Evolutionary conservation across 2,329 filamentous ascomycete genomes (phyloP).

Genomic region (Aspergillus pseudonomiae): DNA sequence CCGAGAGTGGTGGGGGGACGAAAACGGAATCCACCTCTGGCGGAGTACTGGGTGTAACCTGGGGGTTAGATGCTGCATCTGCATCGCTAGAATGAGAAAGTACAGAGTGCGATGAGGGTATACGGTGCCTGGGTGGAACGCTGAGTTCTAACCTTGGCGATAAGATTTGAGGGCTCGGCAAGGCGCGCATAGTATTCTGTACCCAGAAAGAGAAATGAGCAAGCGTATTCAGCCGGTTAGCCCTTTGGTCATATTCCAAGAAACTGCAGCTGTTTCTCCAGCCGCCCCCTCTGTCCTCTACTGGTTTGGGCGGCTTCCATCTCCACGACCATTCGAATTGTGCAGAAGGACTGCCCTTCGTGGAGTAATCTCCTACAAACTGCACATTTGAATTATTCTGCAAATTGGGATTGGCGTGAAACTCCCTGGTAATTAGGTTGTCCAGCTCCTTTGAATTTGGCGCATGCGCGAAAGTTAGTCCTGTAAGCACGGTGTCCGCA

Average conservation of each 20-base stretch:
- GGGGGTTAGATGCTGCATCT: conserved; percentile 54
- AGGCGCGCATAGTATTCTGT: conserved; percentile 47
- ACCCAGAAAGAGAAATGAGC: conserved; percentile 97
- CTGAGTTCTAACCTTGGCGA: conserved; percentile 73
- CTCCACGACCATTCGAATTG: conserved; percentile 96
- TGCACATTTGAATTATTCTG: conserved; percentile 97
- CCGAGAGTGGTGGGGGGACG: conserved; percentile 27
- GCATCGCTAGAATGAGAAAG: conserved; percentile 77
- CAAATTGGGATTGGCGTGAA: conserved; percentile 93
- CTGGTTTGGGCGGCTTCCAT: conserved; percentile 84
- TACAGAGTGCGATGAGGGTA: conserved; percentile 84
- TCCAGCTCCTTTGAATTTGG: conserved; percentile 86
- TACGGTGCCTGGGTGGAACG: conserved; percentile 74
- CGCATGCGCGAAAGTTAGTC: conserved; percentile 89
- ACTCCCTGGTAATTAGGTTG: conserved; percentile 90
- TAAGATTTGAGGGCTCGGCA: conserved; percentile 62
- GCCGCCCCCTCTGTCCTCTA: conserved; percentile 82
- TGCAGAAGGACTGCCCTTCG: conserved; percentile 78
- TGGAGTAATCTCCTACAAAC: conserved; percentile 88
- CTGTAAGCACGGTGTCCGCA: conserved; percentile 77
- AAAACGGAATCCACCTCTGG: conserved; percentile 34
- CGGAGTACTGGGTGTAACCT: conserved; percentile 30
- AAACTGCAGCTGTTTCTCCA: conserved; percentile 98
- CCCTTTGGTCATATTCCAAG: conserved; percentile 93
- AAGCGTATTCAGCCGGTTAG: conserved; percentile 83